Percentiles rank a stretch among this genome's conserved stretches.
phyloP scores from a whole-genome alignment of 768 basidiomycete genomes.

The Phylloporus sp. region DNA sequence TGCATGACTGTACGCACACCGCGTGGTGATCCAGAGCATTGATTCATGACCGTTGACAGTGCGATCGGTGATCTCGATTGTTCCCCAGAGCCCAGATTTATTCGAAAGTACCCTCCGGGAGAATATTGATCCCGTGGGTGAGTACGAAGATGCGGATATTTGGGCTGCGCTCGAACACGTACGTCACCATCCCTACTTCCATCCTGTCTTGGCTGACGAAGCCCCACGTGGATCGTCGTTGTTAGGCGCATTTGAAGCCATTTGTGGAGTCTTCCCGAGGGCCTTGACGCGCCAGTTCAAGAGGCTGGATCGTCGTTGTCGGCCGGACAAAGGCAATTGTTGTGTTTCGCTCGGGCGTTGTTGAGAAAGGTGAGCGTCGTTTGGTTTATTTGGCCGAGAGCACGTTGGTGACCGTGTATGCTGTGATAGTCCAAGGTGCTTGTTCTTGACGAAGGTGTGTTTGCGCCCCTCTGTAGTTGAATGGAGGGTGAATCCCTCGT shows the following conservation, averaged over 20 bases:
- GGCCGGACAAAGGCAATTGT: slow-evolving; percentile 76
- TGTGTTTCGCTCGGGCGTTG: slow-evolving; percentile 84
- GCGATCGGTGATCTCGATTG: slow-evolving; percentile 76
- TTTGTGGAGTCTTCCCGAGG: slow-evolving; percentile 61
- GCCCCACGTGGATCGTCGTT: no score
- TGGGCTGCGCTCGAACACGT: slow-evolving; percentile 82
- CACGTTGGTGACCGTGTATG: not conserved
- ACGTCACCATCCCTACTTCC: not conserved
- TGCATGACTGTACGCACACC: slow-evolving; percentile 45
- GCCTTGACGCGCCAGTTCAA: slow-evolving; percentile 64
- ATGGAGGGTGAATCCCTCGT: no score
- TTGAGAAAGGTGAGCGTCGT: slow-evolving; percentile 52
- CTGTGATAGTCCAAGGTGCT: slow-evolving; percentile 64
- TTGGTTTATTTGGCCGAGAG: no score
- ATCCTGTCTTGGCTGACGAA: not conserved
- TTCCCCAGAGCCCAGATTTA: slow-evolving; percentile 72
- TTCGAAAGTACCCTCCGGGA: slow-evolving; percentile 74
- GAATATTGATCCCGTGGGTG: slow-evolving; percentile 84
- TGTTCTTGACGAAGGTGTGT: slow-evolving; percentile 79
- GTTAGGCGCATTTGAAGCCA: slow-evolving; percentile 57
- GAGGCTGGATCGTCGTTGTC: slow-evolving; percentile 82
- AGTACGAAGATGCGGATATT: slow-evolving; percentile 71
- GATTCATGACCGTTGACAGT: slow-evolving; percentile 32
- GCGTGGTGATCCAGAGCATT: no score
- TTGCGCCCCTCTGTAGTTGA: not conserved